phyloP scores from a whole-genome alignment of 768 basidiomycete species.

The Pholiota microspora region DNA sequence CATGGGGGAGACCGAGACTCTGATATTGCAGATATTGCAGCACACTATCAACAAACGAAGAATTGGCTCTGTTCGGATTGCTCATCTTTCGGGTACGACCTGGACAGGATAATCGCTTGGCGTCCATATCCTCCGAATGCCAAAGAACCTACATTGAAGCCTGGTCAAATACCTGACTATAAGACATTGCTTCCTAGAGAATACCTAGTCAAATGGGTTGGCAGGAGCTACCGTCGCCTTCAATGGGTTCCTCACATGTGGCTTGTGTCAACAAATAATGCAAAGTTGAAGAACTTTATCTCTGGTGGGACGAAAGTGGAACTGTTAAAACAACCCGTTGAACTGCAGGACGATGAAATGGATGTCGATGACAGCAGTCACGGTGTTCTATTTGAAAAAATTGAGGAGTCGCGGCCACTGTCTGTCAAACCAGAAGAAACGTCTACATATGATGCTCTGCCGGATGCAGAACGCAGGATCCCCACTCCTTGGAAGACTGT shows the following conservation, averaged over 20 bases:
- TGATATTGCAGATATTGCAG: slow-evolving; percentile 46
- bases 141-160: slow-evolving; percentile 42
- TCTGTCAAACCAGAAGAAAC: slow-evolving; percentile 28
- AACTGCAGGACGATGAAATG: slow-evolving; percentile 28
- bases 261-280: slow-evolving; percentile 65
- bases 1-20: slow-evolving; percentile 26
- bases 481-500: slow-evolving; percentile 83
- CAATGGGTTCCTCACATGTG: slow-evolving; percentile 95
- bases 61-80: slow-evolving; percentile 81
- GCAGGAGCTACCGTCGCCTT: slow-evolving; percentile 71
- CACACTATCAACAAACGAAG: slow-evolving; percentile 52
- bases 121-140: slow-evolving; percentile 73
- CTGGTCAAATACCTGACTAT: slow-evolving; percentile 40
- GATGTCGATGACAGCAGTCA: slow-evolving; percentile 23
- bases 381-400: slow-evolving; percentile 39
- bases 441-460: slow-evolving; percentile 40
- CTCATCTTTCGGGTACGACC: slow-evolving; percentile 58
- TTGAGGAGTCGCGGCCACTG: slow-evolving; percentile 33
- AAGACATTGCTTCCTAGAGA: slow-evolving; percentile 76
- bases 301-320: slow-evolving; percentile 64
- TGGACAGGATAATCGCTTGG: slow-evolving; percentile 93
- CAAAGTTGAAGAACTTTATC: slow-evolving; percentile 78
- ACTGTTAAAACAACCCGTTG: slow-evolving; percentile 49
- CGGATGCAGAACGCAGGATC: slow-evolving; percentile 73
- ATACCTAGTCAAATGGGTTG: slow-evolving; percentile 90